A percentile compares a stretch with the other conserved stretches of the same genome.
Conservation (phyloP, 2,329 filamentous ascomycete species). For the Exophiala oligosperma region DNA sequence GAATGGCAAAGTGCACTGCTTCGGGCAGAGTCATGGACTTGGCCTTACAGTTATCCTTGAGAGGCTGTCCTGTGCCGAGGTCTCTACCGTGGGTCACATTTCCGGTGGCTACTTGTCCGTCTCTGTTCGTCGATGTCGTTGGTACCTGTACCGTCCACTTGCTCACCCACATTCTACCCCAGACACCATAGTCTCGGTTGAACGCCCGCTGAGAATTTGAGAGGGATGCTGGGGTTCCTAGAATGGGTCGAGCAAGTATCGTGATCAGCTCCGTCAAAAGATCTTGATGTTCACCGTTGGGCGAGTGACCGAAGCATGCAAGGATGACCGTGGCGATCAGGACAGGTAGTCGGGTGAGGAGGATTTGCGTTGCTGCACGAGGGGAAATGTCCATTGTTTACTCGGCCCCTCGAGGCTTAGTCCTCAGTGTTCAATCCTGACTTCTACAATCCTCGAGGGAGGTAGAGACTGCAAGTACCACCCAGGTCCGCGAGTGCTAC, state of each 20-base stretch:
- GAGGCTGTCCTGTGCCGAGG: not conserved
- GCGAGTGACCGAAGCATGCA: not conserved
- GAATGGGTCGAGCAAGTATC: not conserved
- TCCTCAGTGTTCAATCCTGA: no score
- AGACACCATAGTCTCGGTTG: not conserved
- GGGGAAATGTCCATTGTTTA: slow-evolving; percentile 1
- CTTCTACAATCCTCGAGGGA: no score
- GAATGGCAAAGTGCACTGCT: not conserved
- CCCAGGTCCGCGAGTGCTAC: no score
- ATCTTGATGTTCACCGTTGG: not conserved
- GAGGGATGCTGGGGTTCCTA: not conserved
- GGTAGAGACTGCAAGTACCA: no score
- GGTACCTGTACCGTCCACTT: not conserved
- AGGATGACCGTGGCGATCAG: not conserved
- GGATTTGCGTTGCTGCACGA: not conserved
- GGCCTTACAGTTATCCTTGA: not conserved
- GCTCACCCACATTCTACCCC: not conserved
- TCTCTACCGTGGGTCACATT: not conserved
- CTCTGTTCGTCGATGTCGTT: no score
- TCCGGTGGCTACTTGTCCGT: no score
- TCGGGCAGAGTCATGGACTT: not conserved
- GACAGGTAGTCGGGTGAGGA: not conserved
- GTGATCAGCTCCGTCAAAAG: slow-evolving; percentile 1
- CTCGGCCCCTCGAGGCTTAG: no score
- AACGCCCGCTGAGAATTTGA: not conserved